Conservation (phyloP, 345 rosid species). For the Salix exigua region DNA sequence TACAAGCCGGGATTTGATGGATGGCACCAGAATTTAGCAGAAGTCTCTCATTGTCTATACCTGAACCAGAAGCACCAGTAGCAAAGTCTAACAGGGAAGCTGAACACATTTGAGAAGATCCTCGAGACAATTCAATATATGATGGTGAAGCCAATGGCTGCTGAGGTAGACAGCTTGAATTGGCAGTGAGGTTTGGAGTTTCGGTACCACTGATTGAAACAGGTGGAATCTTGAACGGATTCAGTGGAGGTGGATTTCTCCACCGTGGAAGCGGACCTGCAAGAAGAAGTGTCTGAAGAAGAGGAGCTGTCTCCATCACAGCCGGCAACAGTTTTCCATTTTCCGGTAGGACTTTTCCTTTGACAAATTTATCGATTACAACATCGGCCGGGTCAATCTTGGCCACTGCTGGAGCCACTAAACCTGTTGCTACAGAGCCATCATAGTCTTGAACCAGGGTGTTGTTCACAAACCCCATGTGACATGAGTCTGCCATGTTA, state of each 20-base stretch:
- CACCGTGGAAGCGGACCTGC: conserved; percentile 91
- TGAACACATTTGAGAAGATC: conserved; percentile 43
- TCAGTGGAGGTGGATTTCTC: conserved; percentile 90
- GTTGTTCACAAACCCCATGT: conserved; percentile 20
- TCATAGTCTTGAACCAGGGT: conserved; percentile 24
- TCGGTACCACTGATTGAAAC: conserved; percentile 34
- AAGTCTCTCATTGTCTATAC: conserved; percentile 19
- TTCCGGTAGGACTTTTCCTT: conserved; percentile 57
- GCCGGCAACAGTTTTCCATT: conserved; percentile 70
- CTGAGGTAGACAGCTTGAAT: conserved; percentile 3
- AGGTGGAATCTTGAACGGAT: conserved; percentile 53
- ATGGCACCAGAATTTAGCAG: conserved; percentile 21
- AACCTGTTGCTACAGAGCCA: conserved; percentile 8
- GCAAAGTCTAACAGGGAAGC: conserved; percentile 48
- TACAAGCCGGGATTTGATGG: conserved; percentile 32
- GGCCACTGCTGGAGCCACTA: conserved; percentile 14
- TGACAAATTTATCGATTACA: conserved; percentile 44
- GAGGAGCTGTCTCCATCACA: conserved; percentile 73
- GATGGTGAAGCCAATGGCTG: conserved; percentile 17
- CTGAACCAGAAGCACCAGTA: conserved; percentile 30
- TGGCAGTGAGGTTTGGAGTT: conserved; percentile 9
- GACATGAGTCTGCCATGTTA: conserved; percentile 43
- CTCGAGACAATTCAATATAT: conserved; percentile 21
- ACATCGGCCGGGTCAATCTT: conserved; percentile 41
- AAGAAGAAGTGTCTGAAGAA: conserved; percentile 69